These are phyloP conservation scores for Exophiala calicioides DNA, from an alignment of 2,329 filamentous ascomycete genomes.

Conservation along the genomic window DNA sequence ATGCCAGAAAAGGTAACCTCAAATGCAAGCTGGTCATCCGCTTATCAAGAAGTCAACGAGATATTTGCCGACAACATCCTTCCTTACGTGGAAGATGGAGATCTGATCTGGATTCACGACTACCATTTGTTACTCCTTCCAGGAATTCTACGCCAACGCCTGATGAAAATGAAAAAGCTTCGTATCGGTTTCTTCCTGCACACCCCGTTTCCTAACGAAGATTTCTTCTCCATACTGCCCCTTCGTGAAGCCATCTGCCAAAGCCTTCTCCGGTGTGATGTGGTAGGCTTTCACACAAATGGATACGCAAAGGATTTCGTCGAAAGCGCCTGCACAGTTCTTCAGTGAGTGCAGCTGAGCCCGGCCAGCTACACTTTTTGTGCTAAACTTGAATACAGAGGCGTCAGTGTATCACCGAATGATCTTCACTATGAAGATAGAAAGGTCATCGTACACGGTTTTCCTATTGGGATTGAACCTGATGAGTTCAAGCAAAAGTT, in stretches of 20 bases:
- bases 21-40: slow-evolving; percentile 75
- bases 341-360: slow-evolving; percentile 60
- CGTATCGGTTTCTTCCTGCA: slow-evolving; percentile 94
- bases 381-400: no score
- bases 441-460: slow-evolving; percentile 81
- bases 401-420: slow-evolving; percentile 55
- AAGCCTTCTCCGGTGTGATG: slow-evolving; percentile 81
- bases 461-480: slow-evolving; percentile 93
- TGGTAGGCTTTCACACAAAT: slow-evolving; percentile 98
- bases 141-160: slow-evolving; percentile 77
- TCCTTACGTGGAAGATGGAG: slow-evolving; percentile 77
- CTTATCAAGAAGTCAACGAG: slow-evolving; percentile 85
- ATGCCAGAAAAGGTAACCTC: slow-evolving; percentile 71
- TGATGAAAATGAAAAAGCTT: slow-evolving; percentile 72
- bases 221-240: slow-evolving; percentile 89
- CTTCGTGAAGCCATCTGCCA: slow-evolving; percentile 80
- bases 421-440: slow-evolving; percentile 83
- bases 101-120: slow-evolving; percentile 93
- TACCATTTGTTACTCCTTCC: slow-evolving; percentile 97
- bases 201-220: slow-evolving; percentile 88
- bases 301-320: slow-evolving; percentile 92
- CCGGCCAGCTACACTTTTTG: no score
- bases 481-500: slow-evolving; percentile 87
- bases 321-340: slow-evolving; percentile 81
- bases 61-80: slow-evolving; percentile 83